Evolutionary conservation across 2,329 filamentous ascomycete species (phyloP).

Genomic region (Chaetothyriales sp.): DNA sequence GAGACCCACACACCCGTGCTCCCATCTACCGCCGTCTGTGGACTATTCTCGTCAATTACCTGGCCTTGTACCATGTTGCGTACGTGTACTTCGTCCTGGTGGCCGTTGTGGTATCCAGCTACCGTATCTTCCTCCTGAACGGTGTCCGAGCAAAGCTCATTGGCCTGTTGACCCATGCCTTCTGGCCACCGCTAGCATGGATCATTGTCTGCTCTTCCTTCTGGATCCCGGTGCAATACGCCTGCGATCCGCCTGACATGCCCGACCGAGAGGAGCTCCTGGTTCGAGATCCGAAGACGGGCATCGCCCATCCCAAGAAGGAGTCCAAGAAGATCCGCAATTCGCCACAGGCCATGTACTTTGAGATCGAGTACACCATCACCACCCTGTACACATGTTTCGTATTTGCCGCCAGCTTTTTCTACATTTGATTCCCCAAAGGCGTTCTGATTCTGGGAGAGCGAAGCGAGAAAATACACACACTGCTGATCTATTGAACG

Average conservation of each 20-base stretch:
- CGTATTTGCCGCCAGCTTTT: conserved; percentile 33
- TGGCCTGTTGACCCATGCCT: conserved; percentile 43
- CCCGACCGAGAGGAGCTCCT: conserved; percentile 44
- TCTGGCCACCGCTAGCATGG: conserved; percentile 47
- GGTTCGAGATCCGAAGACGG: conserved; percentile 35
- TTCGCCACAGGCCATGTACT: conserved; percentile 39
- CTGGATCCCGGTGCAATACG: conserved; percentile 46
- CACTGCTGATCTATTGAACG: too few species aligned
- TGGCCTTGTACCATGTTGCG: conserved; percentile 39
- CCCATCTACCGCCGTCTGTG: conserved; percentile 37
- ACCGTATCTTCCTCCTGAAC: conserved; percentile 34
- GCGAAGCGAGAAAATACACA: background rate
- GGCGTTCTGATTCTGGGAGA: background rate
- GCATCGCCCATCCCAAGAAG: conserved; percentile 32
- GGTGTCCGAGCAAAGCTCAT: conserved; percentile 30
- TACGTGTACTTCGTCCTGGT: conserved; percentile 41
- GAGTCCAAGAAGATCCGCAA: conserved; percentile 42
- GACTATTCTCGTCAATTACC: conserved; percentile 41
- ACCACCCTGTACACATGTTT: conserved; percentile 37
- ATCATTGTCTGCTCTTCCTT: conserved; percentile 39
- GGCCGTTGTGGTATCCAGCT: conserved; percentile 36
- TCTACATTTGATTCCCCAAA: conserved; percentile 9
- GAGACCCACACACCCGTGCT: conserved; percentile 29
- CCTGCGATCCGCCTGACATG: conserved; percentile 43
- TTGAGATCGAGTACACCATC: conserved; percentile 40